phyloP scores from a whole-genome alignment of 768 basidiomycete genomes.

The Boletus subcaerulescens region DNA sequence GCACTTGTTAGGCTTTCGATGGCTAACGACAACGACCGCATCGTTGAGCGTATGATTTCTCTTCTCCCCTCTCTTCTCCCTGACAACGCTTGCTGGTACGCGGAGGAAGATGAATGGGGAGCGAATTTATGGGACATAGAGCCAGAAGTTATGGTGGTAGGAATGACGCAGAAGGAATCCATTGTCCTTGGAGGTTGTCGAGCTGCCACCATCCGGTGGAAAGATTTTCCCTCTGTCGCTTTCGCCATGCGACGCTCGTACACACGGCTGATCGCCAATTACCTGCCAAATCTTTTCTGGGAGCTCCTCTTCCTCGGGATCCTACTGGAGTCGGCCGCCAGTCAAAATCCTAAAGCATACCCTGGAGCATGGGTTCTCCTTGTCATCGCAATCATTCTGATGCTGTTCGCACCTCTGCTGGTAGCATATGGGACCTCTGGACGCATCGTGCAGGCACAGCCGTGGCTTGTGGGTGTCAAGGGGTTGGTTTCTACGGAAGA shows the following conservation, averaged over 20 bases:
- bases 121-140: constrained; percentile 22
- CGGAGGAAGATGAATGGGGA: constrained; percentile 16
- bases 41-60: constrained; percentile 23
- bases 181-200: constrained; percentile 27
- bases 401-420: constrained; percentile 9
- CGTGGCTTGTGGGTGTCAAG: constrained; percentile 25
- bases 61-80: constrained; percentile 8
- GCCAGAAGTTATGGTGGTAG: constrained; percentile 14
- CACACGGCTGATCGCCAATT: constrained; percentile 4
- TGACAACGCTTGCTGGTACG: constrained; percentile 16
- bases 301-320: neutral
- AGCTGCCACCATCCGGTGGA: constrained; percentile 22
- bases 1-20: constrained; percentile 23
- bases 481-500: constrained; percentile 23
- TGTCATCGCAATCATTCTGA: constrained; percentile 1
- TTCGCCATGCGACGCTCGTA: constrained; percentile 17
- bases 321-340: too few species aligned
- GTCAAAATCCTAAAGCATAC: too few species aligned
- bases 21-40: constrained; percentile 23
- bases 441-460: constrained; percentile 14
- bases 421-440: constrained; percentile 18
- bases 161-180: constrained; percentile 13
- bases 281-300: constrained; percentile 7
- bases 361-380: neutral
- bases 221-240: constrained; percentile 17